phyloP scores from a whole-genome alignment of 2,329 filamentous ascomycete species.

The Venturia asperata region DNA sequence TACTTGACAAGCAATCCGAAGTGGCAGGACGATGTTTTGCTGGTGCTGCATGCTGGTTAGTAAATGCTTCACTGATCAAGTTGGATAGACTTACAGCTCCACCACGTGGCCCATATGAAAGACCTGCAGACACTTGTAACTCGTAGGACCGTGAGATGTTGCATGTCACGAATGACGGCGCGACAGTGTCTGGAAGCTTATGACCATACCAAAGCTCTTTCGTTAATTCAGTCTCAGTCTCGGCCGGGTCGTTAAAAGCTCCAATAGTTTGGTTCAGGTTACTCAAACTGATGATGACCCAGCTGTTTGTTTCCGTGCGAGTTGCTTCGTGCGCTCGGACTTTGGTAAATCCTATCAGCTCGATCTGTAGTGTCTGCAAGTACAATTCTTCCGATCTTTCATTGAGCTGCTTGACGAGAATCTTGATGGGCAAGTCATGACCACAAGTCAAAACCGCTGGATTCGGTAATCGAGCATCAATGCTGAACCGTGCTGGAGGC shows the following conservation, averaged over 20 bases:
- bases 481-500: slow-evolving; percentile 52
- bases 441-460: slow-evolving; percentile 87
- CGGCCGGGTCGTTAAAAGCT: slow-evolving; percentile 48
- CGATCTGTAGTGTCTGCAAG: slow-evolving; percentile 71
- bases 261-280: slow-evolving; percentile 67
- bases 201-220: slow-evolving; percentile 63
- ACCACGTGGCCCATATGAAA: slow-evolving; percentile 60
- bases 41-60: slow-evolving; percentile 36
- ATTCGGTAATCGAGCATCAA: slow-evolving; percentile 80
- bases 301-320: slow-evolving; percentile 63
- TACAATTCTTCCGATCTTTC: slow-evolving; percentile 63
- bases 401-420: slow-evolving; percentile 71
- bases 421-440: slow-evolving; percentile 69
- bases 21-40: slow-evolving; percentile 71
- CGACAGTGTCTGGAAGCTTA: slow-evolving; percentile 74
- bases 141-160: slow-evolving; percentile 79
- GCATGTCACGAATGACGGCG: slow-evolving; percentile 81
- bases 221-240: slow-evolving; percentile 64
- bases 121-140: slow-evolving; percentile 70
- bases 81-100: slow-evolving; percentile 19
- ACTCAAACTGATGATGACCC: slow-evolving; percentile 65
- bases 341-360: slow-evolving; percentile 71
- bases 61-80: too few species aligned
- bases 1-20: slow-evolving; percentile 72
- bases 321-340: slow-evolving; percentile 70